phyloP scores from a whole-genome alignment of 768 basidiomycete species.

The Sarcodon sp. region DNA sequence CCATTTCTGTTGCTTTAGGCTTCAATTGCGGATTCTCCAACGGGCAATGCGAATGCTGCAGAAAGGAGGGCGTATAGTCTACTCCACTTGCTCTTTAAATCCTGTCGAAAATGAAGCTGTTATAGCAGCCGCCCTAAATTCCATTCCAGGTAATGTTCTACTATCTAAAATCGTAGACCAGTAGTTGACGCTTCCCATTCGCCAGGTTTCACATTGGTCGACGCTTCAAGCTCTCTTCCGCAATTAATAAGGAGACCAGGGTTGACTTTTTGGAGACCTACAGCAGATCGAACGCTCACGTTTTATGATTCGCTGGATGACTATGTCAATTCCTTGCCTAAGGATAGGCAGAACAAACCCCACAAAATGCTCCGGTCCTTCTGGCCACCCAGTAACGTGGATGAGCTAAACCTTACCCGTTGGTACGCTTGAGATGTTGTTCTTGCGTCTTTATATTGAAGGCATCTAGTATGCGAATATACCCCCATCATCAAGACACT shows the following conservation, averaged over 20 bases:
- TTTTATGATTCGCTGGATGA: constrained; percentile 49
- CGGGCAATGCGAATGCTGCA: constrained; percentile 87
- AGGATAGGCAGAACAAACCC: constrained; percentile 32
- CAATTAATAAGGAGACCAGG: constrained; percentile 68
- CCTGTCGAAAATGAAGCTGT: constrained; percentile 98
- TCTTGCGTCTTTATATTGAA: neutral
- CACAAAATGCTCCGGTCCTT: constrained; percentile 54
- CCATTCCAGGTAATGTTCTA: constrained; percentile 41
- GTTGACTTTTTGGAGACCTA: constrained; percentile 66
- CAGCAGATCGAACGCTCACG: constrained; percentile 38
- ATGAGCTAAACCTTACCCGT: constrained; percentile 47
- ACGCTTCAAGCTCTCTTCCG: constrained; percentile 62
- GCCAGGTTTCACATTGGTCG: constrained; percentile 65
- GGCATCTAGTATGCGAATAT: constrained; percentile 61
- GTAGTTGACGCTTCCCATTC: neutral
- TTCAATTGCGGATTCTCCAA: constrained; percentile 86
- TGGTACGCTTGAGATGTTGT: constrained; percentile 38
- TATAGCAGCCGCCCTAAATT: constrained; percentile 68
- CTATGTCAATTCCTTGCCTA: constrained; percentile 37
- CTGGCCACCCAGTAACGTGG: constrained; percentile 64
- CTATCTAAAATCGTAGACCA: neutral
- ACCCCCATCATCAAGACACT: constrained; percentile 92
- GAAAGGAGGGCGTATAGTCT: constrained; percentile 85
- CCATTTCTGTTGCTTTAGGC: constrained; percentile 26
- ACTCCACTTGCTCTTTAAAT: constrained; percentile 96